These are phyloP conservation scores for Euclidium syriacum DNA, from an alignment of 345 rosid species.

Conservation along the genomic window DNA sequence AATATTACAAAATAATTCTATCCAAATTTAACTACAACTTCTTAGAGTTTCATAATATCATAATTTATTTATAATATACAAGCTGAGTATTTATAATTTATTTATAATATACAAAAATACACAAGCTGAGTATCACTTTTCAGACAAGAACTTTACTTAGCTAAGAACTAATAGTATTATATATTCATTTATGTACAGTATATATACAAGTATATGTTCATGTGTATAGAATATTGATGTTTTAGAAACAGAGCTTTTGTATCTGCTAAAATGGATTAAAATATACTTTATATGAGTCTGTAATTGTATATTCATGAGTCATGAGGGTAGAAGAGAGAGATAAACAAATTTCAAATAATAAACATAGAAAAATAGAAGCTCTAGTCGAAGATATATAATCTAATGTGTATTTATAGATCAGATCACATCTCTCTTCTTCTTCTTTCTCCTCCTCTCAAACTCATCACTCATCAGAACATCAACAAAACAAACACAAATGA, in stretches of 20 bases:
- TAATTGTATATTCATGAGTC: background rate
- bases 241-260: background rate
- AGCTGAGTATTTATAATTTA: too few species aligned
- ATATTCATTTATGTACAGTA: too few species aligned
- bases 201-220: too few species aligned
- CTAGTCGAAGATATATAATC: constrained; percentile 5
- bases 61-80: too few species aligned
- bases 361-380: constrained; percentile 17
- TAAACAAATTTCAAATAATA: background rate
- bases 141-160: too few species aligned
- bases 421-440: constrained; percentile 18
- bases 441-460: background rate
- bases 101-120: too few species aligned
- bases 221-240: background rate
- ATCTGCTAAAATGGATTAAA: constrained; percentile 1
- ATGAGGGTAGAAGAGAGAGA: background rate
- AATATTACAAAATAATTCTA: too few species aligned
- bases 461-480: background rate
- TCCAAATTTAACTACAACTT: too few species aligned
- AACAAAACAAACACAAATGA: background rate
- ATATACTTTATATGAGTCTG: constrained; percentile 14
- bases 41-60: too few species aligned
- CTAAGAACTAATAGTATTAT: too few species aligned
- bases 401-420: constrained; percentile 17
- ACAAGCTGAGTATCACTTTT: too few species aligned